Percentiles rank a stretch among this genome's conserved stretches.
Conservation (phyloP, 768 basidiomycete species). For the Suillus bovinus region DNA sequence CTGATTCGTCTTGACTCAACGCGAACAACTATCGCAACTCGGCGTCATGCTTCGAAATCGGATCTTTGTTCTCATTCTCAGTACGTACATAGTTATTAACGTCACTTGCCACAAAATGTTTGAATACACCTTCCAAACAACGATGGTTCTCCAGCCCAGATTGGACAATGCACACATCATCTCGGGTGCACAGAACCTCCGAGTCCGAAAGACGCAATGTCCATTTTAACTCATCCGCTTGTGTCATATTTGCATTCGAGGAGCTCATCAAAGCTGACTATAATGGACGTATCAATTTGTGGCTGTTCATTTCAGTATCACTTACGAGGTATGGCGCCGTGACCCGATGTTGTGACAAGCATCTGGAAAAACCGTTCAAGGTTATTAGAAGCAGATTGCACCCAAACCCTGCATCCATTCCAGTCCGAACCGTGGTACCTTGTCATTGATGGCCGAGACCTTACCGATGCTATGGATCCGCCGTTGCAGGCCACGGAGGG, state of each 20-base stretch:
- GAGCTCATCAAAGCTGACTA: neutral
- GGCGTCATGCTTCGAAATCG: neutral
- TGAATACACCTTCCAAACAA: neutral
- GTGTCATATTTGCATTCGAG: neutral
- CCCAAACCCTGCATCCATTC: neutral
- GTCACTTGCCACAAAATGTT: neutral
- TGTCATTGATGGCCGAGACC: neutral
- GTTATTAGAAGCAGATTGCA: neutral
- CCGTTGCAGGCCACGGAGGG: neutral
- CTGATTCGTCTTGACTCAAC: neutral
- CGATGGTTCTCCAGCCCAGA: neutral
- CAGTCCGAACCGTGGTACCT: neutral
- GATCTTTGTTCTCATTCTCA: neutral
- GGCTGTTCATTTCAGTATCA: neutral
- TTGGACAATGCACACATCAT: neutral
- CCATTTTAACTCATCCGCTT: neutral
- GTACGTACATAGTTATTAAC: neutral
- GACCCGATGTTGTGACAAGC: neutral
- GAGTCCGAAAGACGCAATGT: neutral
- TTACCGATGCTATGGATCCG: neutral
- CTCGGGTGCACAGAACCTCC: neutral
- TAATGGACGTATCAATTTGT: neutral
- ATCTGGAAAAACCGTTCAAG: neutral
- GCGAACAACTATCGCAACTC: neutral
- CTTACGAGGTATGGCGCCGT: neutral